Conservation (phyloP, 192 early-diverging fungal genomes). For the Rhizoclosmatium globosum region DNA sequence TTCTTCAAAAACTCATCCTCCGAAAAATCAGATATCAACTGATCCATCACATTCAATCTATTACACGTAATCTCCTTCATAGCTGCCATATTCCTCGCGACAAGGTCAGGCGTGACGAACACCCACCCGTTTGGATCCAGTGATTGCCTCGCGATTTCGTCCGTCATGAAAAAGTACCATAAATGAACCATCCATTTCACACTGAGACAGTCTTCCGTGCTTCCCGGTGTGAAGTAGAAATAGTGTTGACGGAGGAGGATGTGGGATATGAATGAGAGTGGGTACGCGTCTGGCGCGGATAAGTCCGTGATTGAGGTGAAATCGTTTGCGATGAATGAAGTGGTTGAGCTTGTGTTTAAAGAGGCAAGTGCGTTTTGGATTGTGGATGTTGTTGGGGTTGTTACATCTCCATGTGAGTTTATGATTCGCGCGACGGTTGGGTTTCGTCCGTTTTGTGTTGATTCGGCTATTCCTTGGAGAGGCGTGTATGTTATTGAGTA, state of each 20-base stretch:
- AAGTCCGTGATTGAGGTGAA: constrained; percentile 5
- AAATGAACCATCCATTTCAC: constrained; percentile 3
- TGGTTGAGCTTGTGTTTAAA: not conserved
- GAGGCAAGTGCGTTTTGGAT: not conserved
- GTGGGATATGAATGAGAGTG: constrained; percentile 6
- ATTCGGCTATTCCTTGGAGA: not conserved
- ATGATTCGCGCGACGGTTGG: not conserved
- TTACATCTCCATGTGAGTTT: not conserved
- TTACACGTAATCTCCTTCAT: constrained; percentile 3
- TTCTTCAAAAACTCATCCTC: not conserved
- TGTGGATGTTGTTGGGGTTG: not conserved
- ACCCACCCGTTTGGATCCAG: not conserved
- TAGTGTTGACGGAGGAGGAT: constrained; percentile 5
- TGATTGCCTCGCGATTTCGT: not conserved
- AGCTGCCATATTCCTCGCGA: not conserved
- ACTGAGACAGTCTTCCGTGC: not conserved
- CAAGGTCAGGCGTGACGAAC: not conserved
- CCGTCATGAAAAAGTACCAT: not conserved
- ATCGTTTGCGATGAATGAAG: not conserved
- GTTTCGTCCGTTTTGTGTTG: not conserved
- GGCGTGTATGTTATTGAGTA: constrained; percentile 22
- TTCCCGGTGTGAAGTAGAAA: not conserved
- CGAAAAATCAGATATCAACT: not conserved
- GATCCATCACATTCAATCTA: not conserved
- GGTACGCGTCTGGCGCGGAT: constrained; percentile 10